Base-by-base conservation (phyloP, 441 rosid genomes). In the Brassica balearica region DNA sequence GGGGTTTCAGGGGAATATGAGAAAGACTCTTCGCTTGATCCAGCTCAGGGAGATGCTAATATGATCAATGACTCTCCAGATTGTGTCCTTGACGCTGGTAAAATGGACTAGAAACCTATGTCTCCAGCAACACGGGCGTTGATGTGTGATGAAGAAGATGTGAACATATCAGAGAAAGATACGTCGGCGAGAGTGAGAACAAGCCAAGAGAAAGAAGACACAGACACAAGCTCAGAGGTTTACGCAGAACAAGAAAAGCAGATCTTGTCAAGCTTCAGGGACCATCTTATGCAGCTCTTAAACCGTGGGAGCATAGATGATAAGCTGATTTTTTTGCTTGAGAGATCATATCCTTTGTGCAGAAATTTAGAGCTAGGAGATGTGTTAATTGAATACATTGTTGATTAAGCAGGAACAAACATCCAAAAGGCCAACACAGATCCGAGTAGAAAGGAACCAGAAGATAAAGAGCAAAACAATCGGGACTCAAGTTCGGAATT, bases 101-200 rank as follows among this genome's bases (percentile, higher is more conserved):
- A 76, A 73, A 76, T 68, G 38, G 65, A 51, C 19, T 82, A 79
- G 73, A 83, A 36, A 75, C 86, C 88, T 34, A 4, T 80, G 72
- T 90, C 94, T 64, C 92, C 92, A 48, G 89, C 81, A 65, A 90
- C 90, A 32, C 84, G 87, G 1, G 88, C 88, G 41, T 81, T 91
- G 84, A 84, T 91, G 94, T 92, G 98, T 69, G 99, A 96, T 81
- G 98, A 96, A 34, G 89, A 90, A 67, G 93, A 90, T 74, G 77
- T 92, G 19, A 82, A 91, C 81, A 84, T 89, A 53, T 81, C 87
- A 86, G 86, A 80, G 82, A 83, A 78, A 74, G 84, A 77, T 27
- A 77, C 82, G 29, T 29, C 34, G 34, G 34, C 34, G 6, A 5
- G 34, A 29, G 34, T 29, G 48, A 73, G 29, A 77, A 56, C 53